phyloP scores from a whole-genome alignment of 2,329 filamentous ascomycete genomes.

The Colletotrichum scovillei region DNA sequence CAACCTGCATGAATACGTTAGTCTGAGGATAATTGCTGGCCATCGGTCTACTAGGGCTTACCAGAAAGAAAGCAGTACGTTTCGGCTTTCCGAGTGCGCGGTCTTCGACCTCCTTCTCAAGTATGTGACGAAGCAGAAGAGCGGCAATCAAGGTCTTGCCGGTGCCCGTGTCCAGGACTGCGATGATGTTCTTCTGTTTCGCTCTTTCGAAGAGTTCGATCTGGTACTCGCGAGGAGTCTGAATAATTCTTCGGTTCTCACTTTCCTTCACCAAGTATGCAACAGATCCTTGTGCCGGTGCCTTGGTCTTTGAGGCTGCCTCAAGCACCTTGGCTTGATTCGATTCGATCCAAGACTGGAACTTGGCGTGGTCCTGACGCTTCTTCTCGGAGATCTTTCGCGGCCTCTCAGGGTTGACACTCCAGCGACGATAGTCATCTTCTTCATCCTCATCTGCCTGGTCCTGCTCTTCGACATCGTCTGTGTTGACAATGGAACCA shows the following conservation, averaged over 20 bases:
- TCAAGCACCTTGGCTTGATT: slow-evolving; percentile 51
- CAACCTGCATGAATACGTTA: slow-evolving; percentile 62
- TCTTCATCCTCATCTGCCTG: slow-evolving; percentile 8
- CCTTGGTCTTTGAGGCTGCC: slow-evolving; percentile 39
- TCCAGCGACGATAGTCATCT: slow-evolving; percentile 41
- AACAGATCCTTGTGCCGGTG: slow-evolving; percentile 45
- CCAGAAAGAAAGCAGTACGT: slow-evolving; percentile 87
- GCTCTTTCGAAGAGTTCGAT: slow-evolving; percentile 90
- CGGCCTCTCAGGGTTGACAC: slow-evolving; percentile 44
- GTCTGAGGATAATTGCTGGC: not conserved
- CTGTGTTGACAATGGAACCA: not conserved
- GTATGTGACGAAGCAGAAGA: slow-evolving; percentile 79
- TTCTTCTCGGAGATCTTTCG: slow-evolving; percentile 59
- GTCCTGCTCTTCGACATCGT: not conserved
- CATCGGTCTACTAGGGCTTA: slow-evolving; percentile 44
- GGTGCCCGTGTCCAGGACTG: slow-evolving; percentile 93
- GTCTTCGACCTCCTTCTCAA: slow-evolving; percentile 81
- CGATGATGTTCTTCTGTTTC: slow-evolving; percentile 87
- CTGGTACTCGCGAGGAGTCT: slow-evolving; percentile 89
- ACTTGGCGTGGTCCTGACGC: slow-evolving; percentile 60
- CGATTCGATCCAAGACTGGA: slow-evolving; percentile 55
- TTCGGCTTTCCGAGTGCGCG: slow-evolving; percentile 69
- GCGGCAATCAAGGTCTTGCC: slow-evolving; percentile 98
- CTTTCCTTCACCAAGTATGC: slow-evolving; percentile 48
- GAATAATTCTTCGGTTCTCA: slow-evolving; percentile 69